A percentile compares a stretch with the other conserved stretches of the same genome.
These are phyloP conservation scores for Cryoendolithus antarcticus DNA, from an alignment of 2,329 filamentous ascomycete genomes.

Conservation along the genomic window DNA sequence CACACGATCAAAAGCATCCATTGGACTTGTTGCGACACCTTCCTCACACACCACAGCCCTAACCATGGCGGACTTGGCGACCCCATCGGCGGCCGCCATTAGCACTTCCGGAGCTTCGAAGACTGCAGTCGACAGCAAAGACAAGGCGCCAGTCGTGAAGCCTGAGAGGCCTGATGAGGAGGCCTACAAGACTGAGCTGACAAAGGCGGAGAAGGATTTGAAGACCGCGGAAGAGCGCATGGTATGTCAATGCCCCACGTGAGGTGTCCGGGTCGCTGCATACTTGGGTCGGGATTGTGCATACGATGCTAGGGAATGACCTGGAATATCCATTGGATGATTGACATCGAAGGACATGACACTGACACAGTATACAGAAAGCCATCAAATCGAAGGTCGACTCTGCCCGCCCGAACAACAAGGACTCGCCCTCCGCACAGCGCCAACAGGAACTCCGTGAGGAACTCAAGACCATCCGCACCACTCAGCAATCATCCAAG, in stretches of 20 bases:
- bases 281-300: too few species aligned
- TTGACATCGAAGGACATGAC: too few species aligned
- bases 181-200: slow-evolving; percentile 65
- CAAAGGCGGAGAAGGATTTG: slow-evolving; percentile 77
- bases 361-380: slow-evolving; percentile 45
- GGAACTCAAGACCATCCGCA: slow-evolving; percentile 71
- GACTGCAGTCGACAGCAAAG: slow-evolving; percentile 15
- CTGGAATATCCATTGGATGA: too few species aligned
- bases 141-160: slow-evolving; percentile 39
- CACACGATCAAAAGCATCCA: too few species aligned
- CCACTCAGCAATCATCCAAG: slow-evolving; percentile 82
- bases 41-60: too few species aligned
- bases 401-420: slow-evolving; percentile 65
- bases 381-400: slow-evolving; percentile 83
- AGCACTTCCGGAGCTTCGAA: slow-evolving; percentile 21
- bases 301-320: too few species aligned
- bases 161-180: slow-evolving; percentile 83
- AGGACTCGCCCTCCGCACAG: slow-evolving; percentile 68
- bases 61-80: slow-evolving; percentile 25
- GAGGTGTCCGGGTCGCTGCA: too few species aligned
- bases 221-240: slow-evolving; percentile 57
- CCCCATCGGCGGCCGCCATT: slow-evolving; percentile 24
- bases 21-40: too few species aligned
- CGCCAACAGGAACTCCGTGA: slow-evolving; percentile 74
- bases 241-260: slow-evolving; percentile 16